A percentile compares a stretch with the other conserved stretches of the same genome.
phyloP scores from a whole-genome alignment of 2,329 filamentous ascomycete species.

The Hypoxylon sp. region DNA sequence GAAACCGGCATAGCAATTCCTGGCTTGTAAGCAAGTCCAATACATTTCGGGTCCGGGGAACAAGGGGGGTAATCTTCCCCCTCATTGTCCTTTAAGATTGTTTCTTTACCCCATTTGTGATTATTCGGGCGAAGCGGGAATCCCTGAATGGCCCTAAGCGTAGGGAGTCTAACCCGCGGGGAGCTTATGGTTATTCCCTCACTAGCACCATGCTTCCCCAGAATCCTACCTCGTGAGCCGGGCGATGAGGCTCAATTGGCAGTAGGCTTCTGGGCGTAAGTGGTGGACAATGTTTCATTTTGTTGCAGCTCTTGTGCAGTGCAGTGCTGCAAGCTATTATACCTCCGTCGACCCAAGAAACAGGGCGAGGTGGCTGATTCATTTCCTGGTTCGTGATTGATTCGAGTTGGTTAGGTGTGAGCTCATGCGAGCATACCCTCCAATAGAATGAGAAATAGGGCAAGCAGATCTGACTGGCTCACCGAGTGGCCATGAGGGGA shows the following conservation, averaged over 20 bases:
- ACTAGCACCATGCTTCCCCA: conserved; percentile 29
- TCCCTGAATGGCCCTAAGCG: conserved; percentile 7
- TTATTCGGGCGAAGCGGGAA: conserved; percentile 26
- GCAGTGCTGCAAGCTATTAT: conserved; percentile 17
- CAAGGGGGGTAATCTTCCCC: conserved; percentile 4
- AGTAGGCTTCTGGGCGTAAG: conserved; percentile 6
- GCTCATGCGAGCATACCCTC: conserved; percentile 27
- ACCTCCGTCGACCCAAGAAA: conserved; percentile 36
- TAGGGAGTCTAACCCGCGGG: conserved; percentile 11
- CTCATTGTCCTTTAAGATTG: conserved; percentile 3
- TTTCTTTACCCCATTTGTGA: conserved; percentile 5
- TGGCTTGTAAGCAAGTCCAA: conserved; percentile 17
- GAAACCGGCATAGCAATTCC: conserved; percentile 10
- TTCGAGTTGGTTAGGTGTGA: conserved; percentile 30
- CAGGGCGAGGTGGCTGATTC: conserved; percentile 36
- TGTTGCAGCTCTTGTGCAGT: conserved; percentile 17
- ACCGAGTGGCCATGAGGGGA: conserved; percentile 30
- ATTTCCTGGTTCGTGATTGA: conserved; percentile 23
- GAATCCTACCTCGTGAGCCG: conserved; percentile 38
- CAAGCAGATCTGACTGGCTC: conserved; percentile 30
- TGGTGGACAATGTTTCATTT: conserved; percentile 23
- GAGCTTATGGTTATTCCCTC: conserved; percentile 28
- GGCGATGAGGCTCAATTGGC: conserved; percentile 39
- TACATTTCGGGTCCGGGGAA: conserved; percentile 26
- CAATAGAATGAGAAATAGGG: conserved; percentile 32